Percentiles rank a stretch among this genome's conserved stretches.
Conservation (phyloP, 2,329 filamentous ascomycete species). For the Mariannaea sp. region DNA sequence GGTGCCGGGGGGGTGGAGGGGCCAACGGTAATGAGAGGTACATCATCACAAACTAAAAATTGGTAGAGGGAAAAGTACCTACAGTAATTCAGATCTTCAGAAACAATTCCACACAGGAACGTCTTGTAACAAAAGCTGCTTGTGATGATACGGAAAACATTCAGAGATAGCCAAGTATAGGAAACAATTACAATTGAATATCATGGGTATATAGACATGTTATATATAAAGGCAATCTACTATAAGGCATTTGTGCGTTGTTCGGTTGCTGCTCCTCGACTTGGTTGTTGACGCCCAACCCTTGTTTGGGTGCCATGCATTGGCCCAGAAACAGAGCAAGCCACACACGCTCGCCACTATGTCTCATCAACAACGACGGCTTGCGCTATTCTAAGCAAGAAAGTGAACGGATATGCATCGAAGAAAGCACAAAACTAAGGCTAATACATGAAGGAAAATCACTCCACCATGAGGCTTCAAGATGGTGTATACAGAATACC, state of each 20-base stretch:
- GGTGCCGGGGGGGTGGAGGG: slow-evolving; percentile 27
- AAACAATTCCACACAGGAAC: too few relatives aligned
- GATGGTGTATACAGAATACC: too few relatives aligned
- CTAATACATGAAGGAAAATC: too few relatives aligned
- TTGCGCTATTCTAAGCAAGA: too few relatives aligned
- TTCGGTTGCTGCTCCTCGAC: slow-evolving; percentile 22
- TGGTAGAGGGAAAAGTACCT: not conserved
- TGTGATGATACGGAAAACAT: too few relatives aligned
- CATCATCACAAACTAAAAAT: not conserved
- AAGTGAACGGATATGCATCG: too few relatives aligned
- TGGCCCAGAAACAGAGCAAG: slow-evolving; percentile 38
- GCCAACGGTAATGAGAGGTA: slow-evolving; percentile 17
- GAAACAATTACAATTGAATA: too few relatives aligned
- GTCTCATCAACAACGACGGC: not conserved
- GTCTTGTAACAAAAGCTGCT: too few relatives aligned
- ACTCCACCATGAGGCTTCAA: too few relatives aligned
- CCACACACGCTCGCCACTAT: slow-evolving; percentile 19
- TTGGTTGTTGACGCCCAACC: slow-evolving; percentile 38
- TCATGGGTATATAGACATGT: not conserved
- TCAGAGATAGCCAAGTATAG: too few relatives aligned
- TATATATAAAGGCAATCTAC: not conserved
- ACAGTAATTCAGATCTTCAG: not conserved
- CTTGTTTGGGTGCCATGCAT: slow-evolving; percentile 25
- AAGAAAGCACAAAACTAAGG: too few relatives aligned
- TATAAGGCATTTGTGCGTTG: slow-evolving; percentile 25